phyloP scores from a whole-genome alignment of 306 rosid species.

The Oxytropis ochrocephala region DNA sequence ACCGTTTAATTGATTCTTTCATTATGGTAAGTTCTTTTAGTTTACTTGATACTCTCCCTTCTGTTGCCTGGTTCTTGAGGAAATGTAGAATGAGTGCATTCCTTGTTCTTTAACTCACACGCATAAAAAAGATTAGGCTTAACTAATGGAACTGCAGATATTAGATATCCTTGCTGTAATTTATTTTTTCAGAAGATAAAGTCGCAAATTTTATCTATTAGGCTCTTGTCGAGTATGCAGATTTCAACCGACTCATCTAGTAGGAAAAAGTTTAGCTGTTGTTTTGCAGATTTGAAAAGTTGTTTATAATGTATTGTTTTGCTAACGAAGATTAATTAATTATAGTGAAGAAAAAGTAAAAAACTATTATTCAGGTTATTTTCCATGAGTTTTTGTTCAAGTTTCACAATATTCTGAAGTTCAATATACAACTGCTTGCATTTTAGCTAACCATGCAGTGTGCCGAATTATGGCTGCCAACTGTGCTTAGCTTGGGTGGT shows the following conservation, averaged over 20 bases:
- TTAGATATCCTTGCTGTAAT: neutral
- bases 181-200: neutral
- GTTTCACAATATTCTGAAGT: neutral
- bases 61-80: neutral
- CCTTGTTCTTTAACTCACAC: neutral
- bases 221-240: neutral
- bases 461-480: neutral
- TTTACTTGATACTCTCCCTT: neutral
- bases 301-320: neutral
- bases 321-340: neutral
- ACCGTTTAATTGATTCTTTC: neutral
- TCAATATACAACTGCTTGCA: neutral
- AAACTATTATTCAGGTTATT: too few species aligned
- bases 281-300: neutral
- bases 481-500: neutral
- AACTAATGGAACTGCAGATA: neutral
- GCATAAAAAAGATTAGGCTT: neutral
- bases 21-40: constrained; percentile 2
- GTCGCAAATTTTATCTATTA: neutral
- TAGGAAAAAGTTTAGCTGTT: neutral
- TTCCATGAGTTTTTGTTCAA: neutral
- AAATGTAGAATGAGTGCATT: neutral
- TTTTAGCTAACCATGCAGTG: neutral
- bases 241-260: too few species aligned
- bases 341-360: neutral